These are phyloP conservation scores for Aspergillus intermedius DNA, from an alignment of 2,329 filamentous ascomycete genomes.

Conservation along the genomic window DNA sequence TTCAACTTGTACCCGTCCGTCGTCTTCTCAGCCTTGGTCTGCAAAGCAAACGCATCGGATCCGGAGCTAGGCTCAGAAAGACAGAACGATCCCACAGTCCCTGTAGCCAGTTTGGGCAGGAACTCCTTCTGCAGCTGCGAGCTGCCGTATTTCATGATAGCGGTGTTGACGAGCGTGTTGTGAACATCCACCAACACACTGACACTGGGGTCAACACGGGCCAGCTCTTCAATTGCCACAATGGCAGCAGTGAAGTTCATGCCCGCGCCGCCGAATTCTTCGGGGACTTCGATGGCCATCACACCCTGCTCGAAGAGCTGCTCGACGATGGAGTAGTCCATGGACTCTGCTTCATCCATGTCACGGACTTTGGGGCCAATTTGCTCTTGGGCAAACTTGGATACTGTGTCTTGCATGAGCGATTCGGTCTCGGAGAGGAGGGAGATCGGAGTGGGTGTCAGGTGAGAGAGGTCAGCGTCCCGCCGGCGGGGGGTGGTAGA, in stretches of 20 bases:
- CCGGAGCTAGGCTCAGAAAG: constrained; percentile 88
- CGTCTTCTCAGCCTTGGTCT: constrained; percentile 82
- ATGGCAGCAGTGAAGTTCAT: constrained; percentile 99
- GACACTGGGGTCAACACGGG: constrained; percentile 87
- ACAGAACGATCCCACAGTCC: constrained; percentile 86
- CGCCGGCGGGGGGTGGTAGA: constrained; percentile 55
- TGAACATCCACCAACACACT: constrained; percentile 95
- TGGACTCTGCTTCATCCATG: constrained; percentile 94
- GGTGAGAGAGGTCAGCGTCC: constrained; percentile 60
- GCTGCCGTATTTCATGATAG: constrained; percentile 77
- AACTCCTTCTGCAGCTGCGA: constrained; percentile 73
- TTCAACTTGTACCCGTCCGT: constrained; percentile 77
- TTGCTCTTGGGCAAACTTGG: constrained; percentile 82
- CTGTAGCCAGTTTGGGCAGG: constrained; percentile 81
- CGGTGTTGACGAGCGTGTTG: constrained; percentile 95
- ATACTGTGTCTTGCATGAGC: constrained; percentile 82
- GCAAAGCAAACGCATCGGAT: constrained; percentile 90
- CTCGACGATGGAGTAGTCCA: constrained; percentile 84
- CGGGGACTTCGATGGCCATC: constrained; percentile 96
- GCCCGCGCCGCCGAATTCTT: constrained; percentile 90
- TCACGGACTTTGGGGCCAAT: constrained; percentile 87
- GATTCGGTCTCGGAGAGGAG: constrained; percentile 85
- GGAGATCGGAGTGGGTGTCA: constrained; percentile 86
- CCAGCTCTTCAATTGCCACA: constrained; percentile 93
- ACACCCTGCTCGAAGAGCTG: constrained; percentile 94